These are phyloP conservation scores for Tolypocladium capitatum DNA, from an alignment of 2,329 filamentous ascomycete genomes.

Conservation along the genomic window DNA sequence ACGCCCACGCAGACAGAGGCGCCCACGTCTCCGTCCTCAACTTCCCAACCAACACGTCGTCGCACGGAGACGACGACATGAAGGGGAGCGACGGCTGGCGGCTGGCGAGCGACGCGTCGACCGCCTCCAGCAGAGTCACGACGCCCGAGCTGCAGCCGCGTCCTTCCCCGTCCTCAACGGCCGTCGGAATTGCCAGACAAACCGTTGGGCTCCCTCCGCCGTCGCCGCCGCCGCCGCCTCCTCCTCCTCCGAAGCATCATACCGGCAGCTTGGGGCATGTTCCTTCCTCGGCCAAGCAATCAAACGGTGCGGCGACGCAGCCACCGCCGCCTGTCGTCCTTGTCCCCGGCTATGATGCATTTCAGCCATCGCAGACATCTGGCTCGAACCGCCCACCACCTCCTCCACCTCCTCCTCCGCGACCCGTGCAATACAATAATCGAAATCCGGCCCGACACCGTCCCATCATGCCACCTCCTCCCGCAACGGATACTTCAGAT, in stretches of 20 bases:
- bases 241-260: background rate
- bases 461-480: background rate
- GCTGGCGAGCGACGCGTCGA: constrained; percentile 14
- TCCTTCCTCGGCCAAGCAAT: background rate
- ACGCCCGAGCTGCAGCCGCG: constrained; percentile 12
- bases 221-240: constrained; percentile 1
- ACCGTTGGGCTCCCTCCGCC: constrained; percentile 4
- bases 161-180: background rate
- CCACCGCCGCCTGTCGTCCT: background rate
- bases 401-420: background rate
- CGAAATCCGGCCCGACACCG: background rate
- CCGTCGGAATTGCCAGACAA: constrained; percentile 2
- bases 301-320: background rate
- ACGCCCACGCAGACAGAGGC: background rate
- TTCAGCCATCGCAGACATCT: background rate
- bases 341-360: background rate
- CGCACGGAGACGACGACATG: constrained; percentile 13
- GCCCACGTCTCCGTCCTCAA: background rate
- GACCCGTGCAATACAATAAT: background rate
- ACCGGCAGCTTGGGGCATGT: background rate
- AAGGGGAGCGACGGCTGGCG: constrained; percentile 14
- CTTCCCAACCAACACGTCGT: constrained; percentile 9
- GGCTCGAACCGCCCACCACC: too few species aligned
- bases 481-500: background rate
- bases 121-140: constrained; percentile 15